A percentile compares a stretch with the other conserved stretches of the same genome.
phyloP scores from a whole-genome alignment of 768 basidiomycete genomes.

The Boletus sp. region DNA sequence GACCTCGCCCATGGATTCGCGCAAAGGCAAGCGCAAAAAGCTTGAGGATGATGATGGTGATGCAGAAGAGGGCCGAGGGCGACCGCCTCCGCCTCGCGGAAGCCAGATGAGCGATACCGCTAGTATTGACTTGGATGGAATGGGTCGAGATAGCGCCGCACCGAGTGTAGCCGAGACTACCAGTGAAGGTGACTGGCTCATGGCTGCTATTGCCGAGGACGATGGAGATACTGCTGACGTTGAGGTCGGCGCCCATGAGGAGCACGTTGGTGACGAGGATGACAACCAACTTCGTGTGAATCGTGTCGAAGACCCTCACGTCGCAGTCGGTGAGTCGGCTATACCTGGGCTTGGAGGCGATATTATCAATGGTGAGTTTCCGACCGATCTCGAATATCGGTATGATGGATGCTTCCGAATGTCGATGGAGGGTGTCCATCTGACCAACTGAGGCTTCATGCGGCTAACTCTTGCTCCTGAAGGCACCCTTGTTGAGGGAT shows the following conservation, averaged over 20 bases:
- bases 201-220: constrained; percentile 81
- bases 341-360: constrained; percentile 34
- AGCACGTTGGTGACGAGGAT: constrained; percentile 46
- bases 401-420: constrained; percentile 49
- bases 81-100: constrained; percentile 57
- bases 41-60: constrained; percentile 86
- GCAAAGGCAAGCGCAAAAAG: constrained; percentile 88
- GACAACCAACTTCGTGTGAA: constrained; percentile 45
- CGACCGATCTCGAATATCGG: constrained; percentile 30
- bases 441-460: constrained; percentile 43
- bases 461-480: constrained; percentile 51
- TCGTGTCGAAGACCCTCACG: constrained; percentile 39
- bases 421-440: constrained; percentile 42
- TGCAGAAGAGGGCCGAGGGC: constrained; percentile 65
- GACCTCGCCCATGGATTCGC: constrained; percentile 52
- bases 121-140: constrained; percentile 55
- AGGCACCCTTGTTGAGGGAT: constrained; percentile 42
- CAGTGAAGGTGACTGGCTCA: constrained; percentile 84
- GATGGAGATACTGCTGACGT: constrained; percentile 56
- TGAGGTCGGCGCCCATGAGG: constrained; percentile 56
- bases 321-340: constrained; percentile 32
- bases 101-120: constrained; percentile 51
- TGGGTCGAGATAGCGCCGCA: constrained; percentile 59
- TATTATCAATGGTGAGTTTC: constrained; percentile 54
- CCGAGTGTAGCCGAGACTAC: constrained; percentile 60